Percentiles rank a stretch among this genome's conserved stretches.
Conservation (phyloP, 176 grass and related monocot species). For the Aegilops umbellulata region DNA sequence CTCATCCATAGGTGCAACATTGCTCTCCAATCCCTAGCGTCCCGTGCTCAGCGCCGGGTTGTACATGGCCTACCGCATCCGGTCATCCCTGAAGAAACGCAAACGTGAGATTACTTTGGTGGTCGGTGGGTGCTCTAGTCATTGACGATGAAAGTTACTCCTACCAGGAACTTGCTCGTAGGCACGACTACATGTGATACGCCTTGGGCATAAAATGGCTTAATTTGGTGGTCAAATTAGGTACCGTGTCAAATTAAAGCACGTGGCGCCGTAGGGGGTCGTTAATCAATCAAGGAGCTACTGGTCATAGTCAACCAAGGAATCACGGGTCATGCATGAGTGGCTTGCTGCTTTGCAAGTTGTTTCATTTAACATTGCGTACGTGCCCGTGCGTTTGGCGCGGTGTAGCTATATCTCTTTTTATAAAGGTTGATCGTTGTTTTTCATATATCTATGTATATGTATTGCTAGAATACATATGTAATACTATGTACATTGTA, state of each 20-base stretch:
- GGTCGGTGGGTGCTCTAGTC: background rate
- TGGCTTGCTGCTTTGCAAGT: background rate
- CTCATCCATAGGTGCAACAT: no score
- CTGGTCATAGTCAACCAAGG: background rate
- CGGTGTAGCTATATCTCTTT: background rate
- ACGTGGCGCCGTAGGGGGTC: background rate
- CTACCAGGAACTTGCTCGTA: background rate
- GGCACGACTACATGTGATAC: background rate
- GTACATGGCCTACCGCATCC: no score
- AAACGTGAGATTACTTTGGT: no score
- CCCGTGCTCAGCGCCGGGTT: no score
- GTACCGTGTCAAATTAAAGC: background rate
- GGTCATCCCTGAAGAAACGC: no score
- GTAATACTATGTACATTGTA: no score
- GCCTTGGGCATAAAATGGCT: background rate
- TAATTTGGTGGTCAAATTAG: background rate
- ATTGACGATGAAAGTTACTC: background rate
- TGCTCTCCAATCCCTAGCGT: no score
- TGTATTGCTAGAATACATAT: no score
- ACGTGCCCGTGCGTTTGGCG: background rate
- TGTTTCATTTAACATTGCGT: background rate
- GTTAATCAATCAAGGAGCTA: background rate
- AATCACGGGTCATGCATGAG: background rate
- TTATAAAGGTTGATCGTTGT: background rate
- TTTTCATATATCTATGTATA: background rate